Percentiles rank a stretch among this genome's conserved stretches.
Evolutionary conservation across 208 protist genomes (phyloP).

Genomic region (Crithidia bombi): DNA sequence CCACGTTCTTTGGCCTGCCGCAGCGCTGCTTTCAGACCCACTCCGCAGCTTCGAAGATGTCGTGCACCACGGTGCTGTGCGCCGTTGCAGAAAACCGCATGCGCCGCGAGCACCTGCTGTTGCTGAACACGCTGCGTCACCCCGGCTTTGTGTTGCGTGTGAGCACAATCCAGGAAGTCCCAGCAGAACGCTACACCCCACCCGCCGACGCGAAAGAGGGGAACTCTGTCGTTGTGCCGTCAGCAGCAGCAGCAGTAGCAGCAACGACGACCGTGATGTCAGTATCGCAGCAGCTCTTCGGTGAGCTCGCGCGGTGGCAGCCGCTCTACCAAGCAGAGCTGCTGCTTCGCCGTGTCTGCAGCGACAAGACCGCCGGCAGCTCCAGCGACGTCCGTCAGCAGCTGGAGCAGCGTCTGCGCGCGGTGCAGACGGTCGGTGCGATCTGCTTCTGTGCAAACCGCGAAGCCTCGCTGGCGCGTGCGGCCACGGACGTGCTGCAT

Average conservation of each 20-base stretch:
- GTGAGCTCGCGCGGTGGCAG: constrained; percentile 70
- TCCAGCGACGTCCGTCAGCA: constrained; percentile 38
- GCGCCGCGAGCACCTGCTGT: constrained; percentile 69
- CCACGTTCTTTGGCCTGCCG: constrained; percentile 69
- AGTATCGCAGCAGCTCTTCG: constrained; percentile 41
- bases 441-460: constrained; percentile 85
- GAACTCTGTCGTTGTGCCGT: not conserved
- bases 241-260: not conserved
- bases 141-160: constrained; percentile 87
- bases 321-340: constrained; percentile 72
- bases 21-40: constrained; percentile 62
- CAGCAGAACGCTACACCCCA: constrained; percentile 8
- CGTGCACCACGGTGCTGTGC: constrained; percentile 70
- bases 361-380: constrained; percentile 7
- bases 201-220: not conserved
- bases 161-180: constrained; percentile 61
- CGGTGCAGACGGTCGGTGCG: constrained; percentile 69
- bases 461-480: constrained; percentile 68
- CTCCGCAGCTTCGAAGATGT: constrained; percentile 83
- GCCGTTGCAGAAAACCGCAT: constrained; percentile 61
- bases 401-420: constrained; percentile 67
- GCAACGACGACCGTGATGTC: not conserved
- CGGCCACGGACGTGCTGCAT: constrained; percentile 85
- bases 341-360: constrained; percentile 73
- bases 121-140: constrained; percentile 88